phyloP scores from a whole-genome alignment of 75 land plant genomes.

The Ceratopteris richardii region DNA sequence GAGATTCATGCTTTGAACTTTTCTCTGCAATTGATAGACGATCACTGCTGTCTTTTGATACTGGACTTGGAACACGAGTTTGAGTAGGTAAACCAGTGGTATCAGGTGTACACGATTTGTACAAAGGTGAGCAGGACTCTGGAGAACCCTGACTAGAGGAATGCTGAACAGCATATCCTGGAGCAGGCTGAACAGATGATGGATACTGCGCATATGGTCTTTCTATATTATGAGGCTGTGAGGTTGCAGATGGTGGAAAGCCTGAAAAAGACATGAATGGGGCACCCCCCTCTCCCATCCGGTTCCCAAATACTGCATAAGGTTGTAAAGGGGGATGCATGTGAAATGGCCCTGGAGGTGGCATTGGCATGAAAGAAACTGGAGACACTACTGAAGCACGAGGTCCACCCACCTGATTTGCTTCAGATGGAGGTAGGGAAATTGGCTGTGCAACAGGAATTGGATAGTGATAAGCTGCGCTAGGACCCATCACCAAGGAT shows the following conservation, averaged over 20 bases:
- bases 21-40: background rate
- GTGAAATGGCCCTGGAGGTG: constrained; percentile 57
- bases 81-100: background rate
- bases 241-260: background rate
- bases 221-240: constrained; percentile 1
- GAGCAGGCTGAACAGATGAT: constrained; percentile 1
- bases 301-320: constrained; percentile 51
- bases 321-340: constrained; percentile 75
- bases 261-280: background rate
- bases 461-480: constrained; percentile 29
- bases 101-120: background rate
- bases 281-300: constrained; percentile 34
- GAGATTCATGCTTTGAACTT: background rate
- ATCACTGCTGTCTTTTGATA: constrained; percentile 1
- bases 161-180: background rate
- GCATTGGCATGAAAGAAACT: constrained; percentile 19
- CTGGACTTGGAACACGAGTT: background rate
- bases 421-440: constrained; percentile 12
- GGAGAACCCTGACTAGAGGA: background rate
- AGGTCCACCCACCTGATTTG: constrained; percentile 6
- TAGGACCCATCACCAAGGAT: constrained; percentile 48
- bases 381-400: background rate
- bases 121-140: too few relatives aligned
- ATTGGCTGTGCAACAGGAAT: constrained; percentile 16
- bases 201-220: constrained; percentile 3